Base-by-base conservation (phyloP, 1,139 yeast genomes). In the Debaryomycetaceae sp. region DNA sequence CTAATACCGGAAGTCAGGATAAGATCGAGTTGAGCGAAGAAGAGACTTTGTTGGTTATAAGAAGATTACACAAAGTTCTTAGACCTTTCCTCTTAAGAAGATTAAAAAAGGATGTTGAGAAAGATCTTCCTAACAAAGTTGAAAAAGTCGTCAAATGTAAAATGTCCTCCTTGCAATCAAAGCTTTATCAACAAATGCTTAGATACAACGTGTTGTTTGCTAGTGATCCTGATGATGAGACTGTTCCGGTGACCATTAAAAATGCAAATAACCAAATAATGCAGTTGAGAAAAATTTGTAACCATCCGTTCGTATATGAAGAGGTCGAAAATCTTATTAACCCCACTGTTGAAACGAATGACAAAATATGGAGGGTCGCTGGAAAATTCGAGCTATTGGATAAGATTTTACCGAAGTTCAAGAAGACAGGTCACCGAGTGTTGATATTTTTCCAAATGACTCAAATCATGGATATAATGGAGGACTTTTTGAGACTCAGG, bases 261-360 rank as follows among this genome's bases (percentile, higher is more conserved):
- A 91, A 96, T 47, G 83, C 89, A 56, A 89, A 90, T 62, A 89
- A 90, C 59, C 90, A 90, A 60, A 81, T 93, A 45, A 93, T 93
- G 99, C 99, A 93, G 67, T 75, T 93, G 66, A 81, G 97, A 58
- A 93, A 93, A 65, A 90, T 93, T 55, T 93, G 98, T 72, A 93
- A 93, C 63, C 99, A 93, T 72, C 99, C 99, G 1, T 93, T 86
- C 70, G 98, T 93, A 13, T 93, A 89, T 65, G 97, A 88, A 60
- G 98, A 90, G 54, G 96, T 93, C 40, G 99, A 93, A 67, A 81
- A 83, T 49, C 75, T 88, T 51, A 80, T 93, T 42, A 89, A 91
- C 60, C 97, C 98, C 17, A 67, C 78, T 0, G 75, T 75, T 45
- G 81, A 78, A 53, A 84, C 89, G 1, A 84, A 84, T 56, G 86